Base-by-base conservation (phyloP, 1,284 basidiomycete species). In the Heterobasidion occidentale region DNA sequence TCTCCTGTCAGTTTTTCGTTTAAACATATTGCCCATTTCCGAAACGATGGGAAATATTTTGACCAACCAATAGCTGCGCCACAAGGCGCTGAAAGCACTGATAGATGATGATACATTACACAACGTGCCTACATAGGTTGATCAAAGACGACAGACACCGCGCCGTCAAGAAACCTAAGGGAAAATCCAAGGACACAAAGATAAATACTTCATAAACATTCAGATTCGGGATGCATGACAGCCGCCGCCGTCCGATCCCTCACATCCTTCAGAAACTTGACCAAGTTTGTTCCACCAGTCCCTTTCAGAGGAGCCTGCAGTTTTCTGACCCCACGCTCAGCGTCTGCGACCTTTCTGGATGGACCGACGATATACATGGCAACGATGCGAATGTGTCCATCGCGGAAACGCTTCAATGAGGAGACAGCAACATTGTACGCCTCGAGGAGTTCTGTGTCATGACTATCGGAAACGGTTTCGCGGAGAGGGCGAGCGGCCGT, bases 371-470 rank as follows among this genome's bases (percentile, higher is more conserved):
- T 94, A 70, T 95, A 96, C 52, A 91, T 65, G 34, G 90, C 81
- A 20, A 90, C 93, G 57, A 97, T 88, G 54, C 84, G 81, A 74
- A 98, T 88, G 70, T 97, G 95, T 50, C 86, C 86, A 65, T 96
- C 90, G 52, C 94, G 78, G 67, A 98, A 88, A 52, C 77, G 72
- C 71, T 92, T 92, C 56, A 98, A 76, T 3, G 90, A 80, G 8
- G 70, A 70, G 7, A 97, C 80, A 0, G 89, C 86, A 3, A 64
- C 67, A 65, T 97, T 92, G 68, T 94, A 97, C 9, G 88, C 84
- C 34, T 74, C 75, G 1, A 77, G 73, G 15, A 85, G 71, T 17
- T 63, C 61, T 2, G 61, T 60, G 9, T 64, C 70, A 47, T 68
- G 7, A 11, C 46, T 20, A 9, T 19, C 35, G 11, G 12, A 70